These are phyloP conservation scores for Termitomyces sp. DNA, from an alignment of 768 basidiomycete species.

Conservation along the genomic window DNA sequence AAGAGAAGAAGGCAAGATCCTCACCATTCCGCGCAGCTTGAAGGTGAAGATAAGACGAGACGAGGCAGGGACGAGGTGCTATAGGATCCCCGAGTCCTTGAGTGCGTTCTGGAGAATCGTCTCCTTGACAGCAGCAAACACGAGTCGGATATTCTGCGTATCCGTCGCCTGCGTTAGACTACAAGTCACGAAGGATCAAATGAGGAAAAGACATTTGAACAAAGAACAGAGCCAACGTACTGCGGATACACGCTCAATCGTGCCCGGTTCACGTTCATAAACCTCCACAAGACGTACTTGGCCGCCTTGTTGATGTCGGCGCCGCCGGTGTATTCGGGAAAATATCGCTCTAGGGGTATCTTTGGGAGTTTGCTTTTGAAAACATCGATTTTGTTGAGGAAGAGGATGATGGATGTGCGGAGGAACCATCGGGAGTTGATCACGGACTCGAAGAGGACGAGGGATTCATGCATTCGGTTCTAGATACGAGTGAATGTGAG, in stretches of 20 bases:
- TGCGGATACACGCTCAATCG: conserved; percentile 91
- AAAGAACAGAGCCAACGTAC: conserved; percentile 40
- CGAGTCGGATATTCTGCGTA: conserved; percentile 18
- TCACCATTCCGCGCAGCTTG: conserved; percentile 1
- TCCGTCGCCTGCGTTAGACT: conserved; percentile 22
- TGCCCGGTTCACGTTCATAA: conserved; percentile 89
- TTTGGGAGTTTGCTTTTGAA: conserved; percentile 87
- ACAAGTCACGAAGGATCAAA: background rate
- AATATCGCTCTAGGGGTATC: conserved; percentile 74
- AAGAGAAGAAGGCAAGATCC: background rate
- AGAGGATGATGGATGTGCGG: conserved; percentile 88
- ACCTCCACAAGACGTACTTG: conserved; percentile 92
- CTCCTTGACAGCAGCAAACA: conserved; percentile 20
- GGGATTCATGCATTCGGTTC: conserved; percentile 94
- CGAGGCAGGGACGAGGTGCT: background rate
- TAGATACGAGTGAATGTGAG: conserved; percentile 21
- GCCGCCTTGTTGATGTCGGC: conserved; percentile 92
- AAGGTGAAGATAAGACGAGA: background rate
- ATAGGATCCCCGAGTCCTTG: conserved; percentile 19
- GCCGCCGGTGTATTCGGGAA: conserved; percentile 88
- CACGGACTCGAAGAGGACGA: conserved; percentile 89
- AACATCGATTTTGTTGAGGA: conserved; percentile 93
- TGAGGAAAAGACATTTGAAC: background rate
- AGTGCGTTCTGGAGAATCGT: conserved; percentile 20
- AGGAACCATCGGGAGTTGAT: conserved; percentile 88